Percentiles rank a stretch among this genome's conserved stretches.
Conservation (phyloP, 2,329 filamentous ascomycete species). For the Corniculantispora saksenae region DNA sequence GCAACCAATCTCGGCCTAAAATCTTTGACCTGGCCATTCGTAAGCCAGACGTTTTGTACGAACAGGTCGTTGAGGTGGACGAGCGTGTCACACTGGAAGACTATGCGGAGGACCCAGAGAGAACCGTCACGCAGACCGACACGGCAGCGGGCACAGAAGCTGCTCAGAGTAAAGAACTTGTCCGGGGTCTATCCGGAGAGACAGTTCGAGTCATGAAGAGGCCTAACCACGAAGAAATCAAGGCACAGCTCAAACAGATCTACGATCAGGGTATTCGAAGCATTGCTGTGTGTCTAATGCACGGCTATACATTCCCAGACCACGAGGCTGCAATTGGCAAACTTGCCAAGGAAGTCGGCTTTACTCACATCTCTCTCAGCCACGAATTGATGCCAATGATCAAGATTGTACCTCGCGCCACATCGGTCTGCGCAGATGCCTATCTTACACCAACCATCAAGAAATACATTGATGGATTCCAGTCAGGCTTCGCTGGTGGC, state of each 20-base stretch:
- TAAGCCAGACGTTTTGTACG: constrained; percentile 85
- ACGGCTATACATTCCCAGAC: constrained; percentile 86
- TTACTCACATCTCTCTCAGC: constrained; percentile 67
- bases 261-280: constrained; percentile 71
- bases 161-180: constrained; percentile 57
- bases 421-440: constrained; percentile 45
- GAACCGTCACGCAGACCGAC: constrained; percentile 56
- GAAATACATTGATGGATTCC: constrained; percentile 68
- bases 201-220: constrained; percentile 66
- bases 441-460: constrained; percentile 46
- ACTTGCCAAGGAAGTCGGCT: constrained; percentile 75
- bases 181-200: constrained; percentile 69
- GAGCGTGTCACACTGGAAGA: constrained; percentile 90
- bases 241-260: constrained; percentile 60
- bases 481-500: constrained; percentile 77
- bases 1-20: constrained; percentile 84
- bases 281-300: constrained; percentile 88
- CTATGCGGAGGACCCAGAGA: constrained; percentile 82
- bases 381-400: constrained; percentile 47
- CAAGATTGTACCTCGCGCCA: constrained; percentile 44
- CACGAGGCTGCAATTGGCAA: constrained; percentile 79
- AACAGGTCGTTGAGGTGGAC: constrained; percentile 82
- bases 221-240: constrained; percentile 56
- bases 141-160: constrained; percentile 51
- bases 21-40: constrained; percentile 89